Evolutionary conservation across 192 early-diverging fungal genomes (phyloP), one percentile per base, ranked within the genome.

Genomic region (Entomortierella parvispora): DNA sequence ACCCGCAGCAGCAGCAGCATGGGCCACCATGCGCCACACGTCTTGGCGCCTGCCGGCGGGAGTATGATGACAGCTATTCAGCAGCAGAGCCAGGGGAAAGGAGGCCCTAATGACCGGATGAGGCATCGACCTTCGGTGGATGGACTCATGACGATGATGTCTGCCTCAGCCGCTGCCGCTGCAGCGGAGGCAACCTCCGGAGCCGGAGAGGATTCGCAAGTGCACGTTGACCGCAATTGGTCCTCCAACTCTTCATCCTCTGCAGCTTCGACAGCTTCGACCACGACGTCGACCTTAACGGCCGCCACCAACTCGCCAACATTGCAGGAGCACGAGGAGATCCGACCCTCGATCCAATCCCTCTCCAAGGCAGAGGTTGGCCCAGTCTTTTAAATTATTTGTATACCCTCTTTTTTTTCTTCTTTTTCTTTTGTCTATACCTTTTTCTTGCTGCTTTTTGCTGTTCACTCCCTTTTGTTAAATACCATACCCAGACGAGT

Each of bases 41-140:
- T 54, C 22, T 44, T 34, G 55, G 51, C 43, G 48, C 65, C 74
- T 58, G 74, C 74, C 6, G 74, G 74, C 65, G 74, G 74, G 74
- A 77, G 65, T 37, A 77, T 77, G 74, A 77, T 77, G 74, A 65
- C 70, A 12, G 68, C 46, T 25, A 44, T 22, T 17, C 8, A 58
- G 58, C 55, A 44, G n/a, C n/a, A n/a, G n/a, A n/a, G n/a, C n/a
- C n/a, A 40, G 37, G 37, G 7, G 12, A 40, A 40, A 40, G 5
- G 37, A 12, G 37, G 5, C 37, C 5, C 37, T 12, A 40, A 40
- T 12, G 37, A 40, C 1, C n/a, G 25, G 11, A 48, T 57, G 29
- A 58, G 58, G 53, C 60, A 68, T 47, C 60, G 60, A 17, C 74
- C 58, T 1, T 77, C 74, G 26, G 48, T 68, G 4, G 74, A 77